Evolutionary conservation across 768 basidiomycete species (phyloP).

Genomic region (Porpolomopsis calyptriformis): DNA sequence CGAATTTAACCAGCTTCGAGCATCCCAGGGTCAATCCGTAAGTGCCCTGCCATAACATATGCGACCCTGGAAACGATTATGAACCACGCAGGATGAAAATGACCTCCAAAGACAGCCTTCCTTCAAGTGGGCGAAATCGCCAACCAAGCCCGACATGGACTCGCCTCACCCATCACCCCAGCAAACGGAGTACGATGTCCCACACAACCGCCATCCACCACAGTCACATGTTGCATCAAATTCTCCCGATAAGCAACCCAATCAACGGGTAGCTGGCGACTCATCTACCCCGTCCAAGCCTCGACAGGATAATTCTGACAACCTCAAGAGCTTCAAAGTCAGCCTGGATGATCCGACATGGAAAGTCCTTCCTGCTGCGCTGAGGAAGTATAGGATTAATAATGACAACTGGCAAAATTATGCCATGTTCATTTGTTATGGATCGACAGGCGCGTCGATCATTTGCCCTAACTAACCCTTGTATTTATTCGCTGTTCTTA

Average conservation of each 20-base stretch:
- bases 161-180: constrained; percentile 76
- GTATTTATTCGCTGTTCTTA: background rate
- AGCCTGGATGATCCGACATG: constrained; percentile 96
- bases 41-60: constrained; percentile 13
- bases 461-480: background rate
- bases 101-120: constrained; percentile 64
- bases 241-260: constrained; percentile 11
- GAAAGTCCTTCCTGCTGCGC: constrained; percentile 94
- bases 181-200: constrained; percentile 61
- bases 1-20: constrained; percentile 40
- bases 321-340: constrained; percentile 93
- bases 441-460: constrained; percentile 59
- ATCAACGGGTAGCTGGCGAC: constrained; percentile 20
- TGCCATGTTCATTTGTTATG: constrained; percentile 99
- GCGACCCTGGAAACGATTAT: constrained; percentile 8
- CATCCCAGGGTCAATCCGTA: constrained; percentile 32
- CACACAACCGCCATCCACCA: constrained; percentile 24
- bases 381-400: constrained; percentile 98
- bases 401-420: constrained; percentile 99
- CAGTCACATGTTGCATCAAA: constrained; percentile 13
- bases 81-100: constrained; percentile 25
- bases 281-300: constrained; percentile 33
- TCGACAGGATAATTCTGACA: constrained; percentile 60
- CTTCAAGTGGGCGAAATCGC: constrained; percentile 86
- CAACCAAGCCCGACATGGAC: constrained; percentile 66